Evolutionary conservation across 1,139 yeast species (phyloP), one percentile per base, ranked within the genome.

Genomic region (Suhomyces guaymorum): DNA sequence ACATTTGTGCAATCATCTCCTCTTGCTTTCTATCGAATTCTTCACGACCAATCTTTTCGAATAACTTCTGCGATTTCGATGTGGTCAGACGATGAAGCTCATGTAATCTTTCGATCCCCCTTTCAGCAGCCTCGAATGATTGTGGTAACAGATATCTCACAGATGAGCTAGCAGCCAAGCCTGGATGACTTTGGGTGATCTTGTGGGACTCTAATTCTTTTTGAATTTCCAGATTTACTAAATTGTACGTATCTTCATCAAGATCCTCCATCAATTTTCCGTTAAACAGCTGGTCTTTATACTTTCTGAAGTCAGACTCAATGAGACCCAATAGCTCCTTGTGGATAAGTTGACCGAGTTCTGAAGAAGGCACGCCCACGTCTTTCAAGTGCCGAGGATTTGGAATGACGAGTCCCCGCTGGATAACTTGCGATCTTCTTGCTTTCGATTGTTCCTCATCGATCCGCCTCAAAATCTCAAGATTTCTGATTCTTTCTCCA

Each of bases 361-460:
- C 32, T 1, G 33, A 17, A 2, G 55, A 57, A 3, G 65, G 21
- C 1, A 29, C 35, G 4, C 38, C 30, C 5, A 36, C 24, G 7
- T 26, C 22, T 1, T 35, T 34, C 15, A 36, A 50, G 1, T 52
- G 20, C 2, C 44, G 35, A 0, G 73, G 62, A 11, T 58, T 30
- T 0, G 87, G 86, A 8, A 82, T 59, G 0, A 72, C 68, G n/a
- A 82, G 60, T 0, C 64, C 71, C 30, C 57, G 52, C 43, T 75
- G 79, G 0, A 79, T 56, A 0, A 66, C 82, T 42, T 66, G 73
- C 0, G 87, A 75, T 32, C 74, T 51, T 35, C 76, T 52, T 11
- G 57, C 43, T 31, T 56, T 53, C 2, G 61, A 55, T 34, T 54
- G 55, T 32, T 58, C 62, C 12, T 51, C 61, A 14, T 57, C 62